Percentiles rank a stretch among this genome's conserved stretches.
These are phyloP conservation scores for Mycena venus DNA, from an alignment of 768 basidiomycete species.

Conservation along the genomic window DNA sequence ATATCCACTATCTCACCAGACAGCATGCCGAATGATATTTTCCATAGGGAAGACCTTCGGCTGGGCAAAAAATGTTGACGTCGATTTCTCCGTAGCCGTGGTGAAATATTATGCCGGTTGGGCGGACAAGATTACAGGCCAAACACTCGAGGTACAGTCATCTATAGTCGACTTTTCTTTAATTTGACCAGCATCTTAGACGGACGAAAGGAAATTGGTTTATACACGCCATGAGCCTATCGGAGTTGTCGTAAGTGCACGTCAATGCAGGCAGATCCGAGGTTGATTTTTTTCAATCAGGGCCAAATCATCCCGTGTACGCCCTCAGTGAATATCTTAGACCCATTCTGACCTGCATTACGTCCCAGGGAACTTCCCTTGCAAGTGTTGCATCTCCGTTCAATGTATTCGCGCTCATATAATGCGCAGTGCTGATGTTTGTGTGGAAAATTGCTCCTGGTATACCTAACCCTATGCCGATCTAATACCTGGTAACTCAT, in stretches of 20 bases:
- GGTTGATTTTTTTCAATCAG: slow-evolving; percentile 8
- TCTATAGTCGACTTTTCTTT: not conserved
- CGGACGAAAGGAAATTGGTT: slow-evolving; percentile 60
- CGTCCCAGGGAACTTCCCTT: slow-evolving; percentile 76
- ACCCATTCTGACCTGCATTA: not conserved
- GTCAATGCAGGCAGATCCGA: not conserved
- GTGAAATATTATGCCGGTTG: slow-evolving; percentile 71
- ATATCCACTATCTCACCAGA: not conserved
- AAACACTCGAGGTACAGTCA: slow-evolving; percentile 58
- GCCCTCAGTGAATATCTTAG: not conserved
- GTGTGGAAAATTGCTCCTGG: slow-evolving; percentile 87
- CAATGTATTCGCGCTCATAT: not conserved
- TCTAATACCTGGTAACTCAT: not conserved
- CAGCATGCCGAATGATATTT: not conserved
- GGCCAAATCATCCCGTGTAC: slow-evolving; percentile 47
- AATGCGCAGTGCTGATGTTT: slow-evolving; percentile 65
- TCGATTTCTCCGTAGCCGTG: slow-evolving; percentile 47
- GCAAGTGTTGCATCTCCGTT: slow-evolving; percentile 39
- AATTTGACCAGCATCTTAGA: slow-evolving; percentile 38
- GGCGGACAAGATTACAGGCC: slow-evolving; percentile 69
- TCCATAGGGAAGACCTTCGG: slow-evolving; percentile 47
- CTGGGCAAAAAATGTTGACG: slow-evolving; percentile 40
- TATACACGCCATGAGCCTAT: slow-evolving; percentile 77
- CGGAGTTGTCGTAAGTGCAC: slow-evolving; percentile 54
- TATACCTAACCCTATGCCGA: slow-evolving; percentile 14